These are phyloP conservation scores for Pichia occidentalis DNA, from an alignment of 805 yeast species.

Conservation along the genomic window DNA sequence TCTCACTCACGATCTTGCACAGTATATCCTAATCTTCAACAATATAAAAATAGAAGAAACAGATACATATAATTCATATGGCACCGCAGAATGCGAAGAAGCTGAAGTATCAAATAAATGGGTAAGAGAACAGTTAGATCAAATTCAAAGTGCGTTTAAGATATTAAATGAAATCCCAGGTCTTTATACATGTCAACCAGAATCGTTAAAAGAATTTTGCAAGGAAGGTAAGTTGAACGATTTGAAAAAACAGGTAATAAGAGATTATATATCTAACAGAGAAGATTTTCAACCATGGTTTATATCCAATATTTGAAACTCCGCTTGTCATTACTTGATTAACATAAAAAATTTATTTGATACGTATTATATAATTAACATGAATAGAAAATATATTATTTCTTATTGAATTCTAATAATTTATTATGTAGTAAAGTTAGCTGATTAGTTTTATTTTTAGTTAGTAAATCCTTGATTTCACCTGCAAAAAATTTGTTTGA, in stretches of 20 bases:
- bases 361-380: too few species aligned
- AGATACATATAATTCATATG: constrained; percentile 1
- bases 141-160: constrained; percentile 35
- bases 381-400: too few species aligned
- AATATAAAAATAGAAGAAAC: constrained; percentile 10
- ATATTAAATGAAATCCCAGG: constrained; percentile 76
- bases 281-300: constrained; percentile 58
- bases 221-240: constrained; percentile 73
- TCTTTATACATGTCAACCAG: constrained; percentile 78
- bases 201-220: constrained; percentile 66
- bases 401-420: constrained; percentile 6
- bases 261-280: constrained; percentile 8
- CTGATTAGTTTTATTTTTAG: constrained; percentile 4
- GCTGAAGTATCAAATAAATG: constrained; percentile 20
- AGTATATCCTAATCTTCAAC: constrained; percentile 46
- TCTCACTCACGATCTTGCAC: constrained; percentile 74
- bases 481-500: constrained; percentile 7
- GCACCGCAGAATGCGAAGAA: not conserved
- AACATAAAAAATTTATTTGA: not conserved
- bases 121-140: constrained; percentile 48
- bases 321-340: too few species aligned
- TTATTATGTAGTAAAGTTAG: constrained; percentile 8
- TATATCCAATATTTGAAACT: constrained; percentile 24
- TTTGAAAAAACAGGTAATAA: constrained; percentile 47
- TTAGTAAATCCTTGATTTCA: constrained; percentile 11